These are phyloP conservation scores for Suhomyces coccinellae DNA, from an alignment of 1,139 yeast genomes.

Conservation along the genomic window DNA sequence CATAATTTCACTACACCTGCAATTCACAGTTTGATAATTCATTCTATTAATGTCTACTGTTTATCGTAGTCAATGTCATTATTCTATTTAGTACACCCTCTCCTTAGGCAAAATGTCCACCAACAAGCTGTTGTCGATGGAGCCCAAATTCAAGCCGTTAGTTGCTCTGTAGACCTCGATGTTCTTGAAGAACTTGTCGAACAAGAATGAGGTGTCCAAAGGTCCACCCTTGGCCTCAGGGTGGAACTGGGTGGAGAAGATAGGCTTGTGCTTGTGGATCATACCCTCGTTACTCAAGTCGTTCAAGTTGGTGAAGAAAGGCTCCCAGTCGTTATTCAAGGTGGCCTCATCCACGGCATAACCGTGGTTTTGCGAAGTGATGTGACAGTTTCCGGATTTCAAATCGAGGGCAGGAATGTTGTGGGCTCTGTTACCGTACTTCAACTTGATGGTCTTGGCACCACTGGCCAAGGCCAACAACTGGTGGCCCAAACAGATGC, in stretches of 20 bases:
- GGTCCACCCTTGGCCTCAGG: slow-evolving; percentile 99
- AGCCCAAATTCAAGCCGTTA: slow-evolving; percentile 46
- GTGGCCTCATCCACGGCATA: slow-evolving; percentile 90
- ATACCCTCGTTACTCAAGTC: slow-evolving; percentile 97
- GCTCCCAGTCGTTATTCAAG: slow-evolving; percentile 75
- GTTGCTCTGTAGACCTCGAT: slow-evolving; percentile 56
- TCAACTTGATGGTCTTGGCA: slow-evolving; percentile 87
- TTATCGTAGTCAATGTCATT: not conserved
- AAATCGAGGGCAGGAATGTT: slow-evolving; percentile 94
- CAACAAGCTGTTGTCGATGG: slow-evolving; percentile 55
- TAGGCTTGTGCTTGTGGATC: slow-evolving; percentile 83
- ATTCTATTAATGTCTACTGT: no score
- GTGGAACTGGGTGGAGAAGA: slow-evolving; percentile 95
- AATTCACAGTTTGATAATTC: no score
- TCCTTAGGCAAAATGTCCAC: slow-evolving; percentile 83
- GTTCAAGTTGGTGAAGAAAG: slow-evolving; percentile 85
- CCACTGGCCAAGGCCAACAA: slow-evolving; percentile 92
- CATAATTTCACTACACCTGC: no score
- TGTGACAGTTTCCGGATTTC: slow-evolving; percentile 88
- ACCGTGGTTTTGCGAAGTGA: slow-evolving; percentile 98
- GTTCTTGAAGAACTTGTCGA: slow-evolving; percentile 82
- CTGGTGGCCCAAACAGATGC: slow-evolving; percentile 97
- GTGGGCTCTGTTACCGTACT: slow-evolving; percentile 98
- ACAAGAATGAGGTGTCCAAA: slow-evolving; percentile 82
- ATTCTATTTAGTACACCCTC: slow-evolving; percentile 53